Evolutionary conservation across 2,329 filamentous ascomycete species (phyloP), one percentile per base, ranked within the genome.

Genomic region (Aspergillus latus): DNA sequence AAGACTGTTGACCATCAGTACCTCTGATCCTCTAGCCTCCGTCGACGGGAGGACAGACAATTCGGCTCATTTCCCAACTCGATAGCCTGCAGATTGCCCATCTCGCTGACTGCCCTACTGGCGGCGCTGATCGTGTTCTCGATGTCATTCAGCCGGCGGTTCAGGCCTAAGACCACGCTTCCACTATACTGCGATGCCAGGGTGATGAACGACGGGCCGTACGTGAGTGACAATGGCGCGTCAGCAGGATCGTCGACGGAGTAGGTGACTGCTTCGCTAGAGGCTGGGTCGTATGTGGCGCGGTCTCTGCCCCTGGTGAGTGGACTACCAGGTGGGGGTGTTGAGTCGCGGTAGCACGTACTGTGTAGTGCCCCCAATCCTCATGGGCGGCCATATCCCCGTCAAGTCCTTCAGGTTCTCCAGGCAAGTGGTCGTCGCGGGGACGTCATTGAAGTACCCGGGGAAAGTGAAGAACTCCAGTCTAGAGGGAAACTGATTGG

Each of bases 321-420:
- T 21, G n/a, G 5, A 42, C 21, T 7, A 8, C 7, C 15, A 16
- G 1, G 5, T 42, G n/a, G 5, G 4, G 10, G 2, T 1, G 11
- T 11, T 13, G 3, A 13, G 8, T 10, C 10, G 34, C 4, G 8
- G 11, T 9, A 13, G 5, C 2, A 36, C 70, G 52, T 58, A 76
- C 72, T 84, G 81, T 0, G 82, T 84, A 0, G 82, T 84, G 2
- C 82, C 82, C n/a, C 82, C 82, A 52, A 84, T 83, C 49, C 82
- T 73, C 45, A 84, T 75, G 0, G 81, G 81, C 6, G 82, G 81
- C 77, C 78, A 82, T 9, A 69, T 72, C 1, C 81, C 82, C 0
- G 76, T 79, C 47, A 83, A 57, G 10, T 76, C 71, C 58, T 78
- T 76, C 62, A 82, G 76, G 62, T 84, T 84, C 26, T 76, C 65